Evolutionary conservation across 2,329 filamentous ascomycete genomes (phyloP), one percentile per base, ranked within the genome.

Genomic region (Aspergillus luchuensis): DNA sequence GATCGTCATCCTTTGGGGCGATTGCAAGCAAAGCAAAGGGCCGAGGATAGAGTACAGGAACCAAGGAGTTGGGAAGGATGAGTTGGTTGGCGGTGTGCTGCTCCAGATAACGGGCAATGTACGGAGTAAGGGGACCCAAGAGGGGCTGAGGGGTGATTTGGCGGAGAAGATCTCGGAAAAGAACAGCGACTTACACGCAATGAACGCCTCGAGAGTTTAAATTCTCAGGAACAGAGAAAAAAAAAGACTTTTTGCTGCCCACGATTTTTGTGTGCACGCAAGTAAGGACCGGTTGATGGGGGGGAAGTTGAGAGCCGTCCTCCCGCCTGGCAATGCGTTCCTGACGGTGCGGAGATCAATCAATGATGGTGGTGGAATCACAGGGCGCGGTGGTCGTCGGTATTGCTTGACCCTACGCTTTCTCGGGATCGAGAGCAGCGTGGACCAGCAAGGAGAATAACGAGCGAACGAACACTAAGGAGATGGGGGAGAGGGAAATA

Each of bases 81-180:
- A 63, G 60, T 63, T 63, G 67, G 70, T 67, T 69, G 71, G 72
- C 71, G 71, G 72, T 74, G 72, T 74, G 69, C 50, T 65, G 56
- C 59, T 63, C 65, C 55, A 47, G 63, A 66, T 59, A 66, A 57
- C 54, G 60, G 62, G 59, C 60, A 58, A 74, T 72, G 73, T 73
- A 74, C 74, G 72, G 75, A 73, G 66, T 69, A 74, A 75, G 72
- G 75, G 75, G 33, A 72, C 65, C 69, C 60, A 50, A 71, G 70
- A 75, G 74, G 65, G 74, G 72, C 67, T 74, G 74, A 73, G 72
- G 72, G 68, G 74, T 70, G 66, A 66, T 68, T 61, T 66, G 65
- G 62, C 67, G 67, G 65, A 68, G 67, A 65, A 65, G 69, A 69
- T 67, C 69, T 69, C 63, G 62, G 66, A 67, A 71, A 64, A 65